Evolutionary conservation across 2,329 filamentous ascomycete species (phyloP), one percentile per base, ranked within the genome.

Genomic region (Alternaria viburni): DNA sequence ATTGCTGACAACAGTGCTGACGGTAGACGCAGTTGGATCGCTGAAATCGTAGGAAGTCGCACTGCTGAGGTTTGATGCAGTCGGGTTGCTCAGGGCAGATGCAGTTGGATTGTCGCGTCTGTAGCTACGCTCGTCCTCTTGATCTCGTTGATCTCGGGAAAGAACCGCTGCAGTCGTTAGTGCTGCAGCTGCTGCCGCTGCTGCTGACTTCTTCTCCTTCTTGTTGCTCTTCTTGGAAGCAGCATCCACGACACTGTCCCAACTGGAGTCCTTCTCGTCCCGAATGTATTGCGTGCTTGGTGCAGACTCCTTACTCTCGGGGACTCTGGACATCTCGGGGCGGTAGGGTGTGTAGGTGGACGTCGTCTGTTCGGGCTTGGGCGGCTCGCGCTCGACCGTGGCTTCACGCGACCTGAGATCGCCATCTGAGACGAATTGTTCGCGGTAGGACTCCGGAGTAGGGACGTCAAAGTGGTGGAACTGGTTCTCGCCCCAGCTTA

Each of bases 401-500:
- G 82, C 75, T 12, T 70, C 58, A 15, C 70, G 63, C 13, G 69
- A 61, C 56, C 73, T 74, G 19, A 74, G 30, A 46, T 79, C 76
- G 28, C 61, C 61, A 47, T 77, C 73, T 6, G 75, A 75, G 36
- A 81, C 74, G 54, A 76, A 80, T 15, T 77, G 67, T 30, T 81
- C 81, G 17, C 77, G 78, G 57, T 69, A 74, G 8, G 80, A 80
- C 25, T 84, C 81, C 5, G 83, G 83, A 2, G 82, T 84, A 6
- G 75, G 77, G 4, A 82, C 80, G 54, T 84, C 82, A 51, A 83
- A 85, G 61, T 82, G 77, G 50, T 82, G 80, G 44, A 81, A 83
- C 61, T 82, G 77, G 57, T 84, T 81, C 57, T 81, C 80, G 28
- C 83, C 83, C 83, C 83, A 85, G 28, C 81, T 82, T 47, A 85